Evolutionary conservation across 179 eudicot genomes (phyloP).

Genomic region (Camellia oleifera): DNA sequence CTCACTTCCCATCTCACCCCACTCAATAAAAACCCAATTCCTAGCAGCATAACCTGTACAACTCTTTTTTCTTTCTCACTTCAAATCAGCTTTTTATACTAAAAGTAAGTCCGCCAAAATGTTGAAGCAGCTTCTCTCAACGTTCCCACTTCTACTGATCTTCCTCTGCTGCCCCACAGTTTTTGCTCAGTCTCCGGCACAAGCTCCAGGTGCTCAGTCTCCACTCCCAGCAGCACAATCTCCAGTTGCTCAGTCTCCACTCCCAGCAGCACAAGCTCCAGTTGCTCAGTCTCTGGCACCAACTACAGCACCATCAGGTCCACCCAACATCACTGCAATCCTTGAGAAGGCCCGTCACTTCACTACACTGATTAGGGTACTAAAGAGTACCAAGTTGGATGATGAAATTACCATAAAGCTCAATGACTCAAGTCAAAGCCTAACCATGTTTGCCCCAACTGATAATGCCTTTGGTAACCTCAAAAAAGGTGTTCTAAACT

Average conservation of each 20-base stretch:
- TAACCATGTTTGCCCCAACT: too few relatives aligned
- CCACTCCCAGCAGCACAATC: background rate
- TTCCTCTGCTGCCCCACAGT: too few relatives aligned
- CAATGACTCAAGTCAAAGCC: too few relatives aligned
- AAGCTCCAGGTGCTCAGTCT: background rate
- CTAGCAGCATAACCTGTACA: background rate
- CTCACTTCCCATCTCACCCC: too few relatives aligned
- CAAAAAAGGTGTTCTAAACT: too few relatives aligned
- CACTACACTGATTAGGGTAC: conserved; percentile 23
- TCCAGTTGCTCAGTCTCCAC: conserved; percentile 10
- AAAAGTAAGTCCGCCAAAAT: background rate
- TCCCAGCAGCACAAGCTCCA: too few relatives aligned
- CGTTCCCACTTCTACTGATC: background rate
- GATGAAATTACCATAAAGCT: conserved; percentile 12
- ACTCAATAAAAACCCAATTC: background rate
- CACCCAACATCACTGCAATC: conserved; percentile 7
- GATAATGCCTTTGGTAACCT: too few relatives aligned
- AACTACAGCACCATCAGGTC: conserved; percentile 18
- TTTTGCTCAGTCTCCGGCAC: background rate
- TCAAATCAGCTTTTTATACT: too few relatives aligned
- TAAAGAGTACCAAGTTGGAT: conserved; percentile 22
- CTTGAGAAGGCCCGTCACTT: conserved; percentile 30
- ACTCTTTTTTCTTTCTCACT: background rate
- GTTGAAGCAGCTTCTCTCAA: conserved; percentile 7
- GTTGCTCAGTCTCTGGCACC: background rate